Evolutionary conservation across 2,329 filamentous ascomycete species (phyloP).

Genomic region (Eutypa lata): DNA sequence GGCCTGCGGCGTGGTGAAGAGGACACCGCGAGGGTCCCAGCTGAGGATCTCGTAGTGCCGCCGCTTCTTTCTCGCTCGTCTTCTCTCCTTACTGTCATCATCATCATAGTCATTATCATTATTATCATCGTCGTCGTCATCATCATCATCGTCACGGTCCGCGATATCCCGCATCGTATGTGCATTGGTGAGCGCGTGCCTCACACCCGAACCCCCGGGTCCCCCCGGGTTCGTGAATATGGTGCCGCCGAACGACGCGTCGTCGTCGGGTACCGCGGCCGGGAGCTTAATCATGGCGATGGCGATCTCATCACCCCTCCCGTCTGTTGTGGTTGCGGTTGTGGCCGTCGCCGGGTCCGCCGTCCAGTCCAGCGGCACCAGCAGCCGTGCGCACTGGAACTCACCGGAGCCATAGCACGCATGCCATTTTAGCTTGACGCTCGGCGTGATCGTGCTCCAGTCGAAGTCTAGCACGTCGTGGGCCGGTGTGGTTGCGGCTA

Average conservation of each 20-base stretch:
- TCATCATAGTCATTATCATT: too few species aligned
- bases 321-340: constrained; percentile 19
- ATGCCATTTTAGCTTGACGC: constrained; percentile 33
- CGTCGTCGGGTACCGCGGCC: constrained; percentile 33
- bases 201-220: constrained; percentile 39
- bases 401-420: constrained; percentile 37
- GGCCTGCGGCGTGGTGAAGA: constrained; percentile 31
- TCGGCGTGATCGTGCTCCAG: constrained; percentile 34
- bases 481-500: too few species aligned
- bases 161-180: constrained; percentile 25
- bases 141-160: constrained; percentile 3
- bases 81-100: too few species aligned
- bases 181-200: constrained; percentile 22
- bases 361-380: constrained; percentile 42
- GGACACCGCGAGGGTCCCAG: constrained; percentile 43
- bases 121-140: too few species aligned
- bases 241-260: constrained; percentile 38
- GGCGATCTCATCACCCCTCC: constrained; percentile 17
- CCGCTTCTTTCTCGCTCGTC: not conserved
- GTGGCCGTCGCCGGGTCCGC: constrained; percentile 17
- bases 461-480: constrained; percentile 23
- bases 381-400: constrained; percentile 39
- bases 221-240: constrained; percentile 45
- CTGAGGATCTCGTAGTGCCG: constrained; percentile 39
- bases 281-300: constrained; percentile 41